Base-by-base conservation (phyloP, 2,329 filamentous ascomycete species). In the Clonostachys solani region DNA sequence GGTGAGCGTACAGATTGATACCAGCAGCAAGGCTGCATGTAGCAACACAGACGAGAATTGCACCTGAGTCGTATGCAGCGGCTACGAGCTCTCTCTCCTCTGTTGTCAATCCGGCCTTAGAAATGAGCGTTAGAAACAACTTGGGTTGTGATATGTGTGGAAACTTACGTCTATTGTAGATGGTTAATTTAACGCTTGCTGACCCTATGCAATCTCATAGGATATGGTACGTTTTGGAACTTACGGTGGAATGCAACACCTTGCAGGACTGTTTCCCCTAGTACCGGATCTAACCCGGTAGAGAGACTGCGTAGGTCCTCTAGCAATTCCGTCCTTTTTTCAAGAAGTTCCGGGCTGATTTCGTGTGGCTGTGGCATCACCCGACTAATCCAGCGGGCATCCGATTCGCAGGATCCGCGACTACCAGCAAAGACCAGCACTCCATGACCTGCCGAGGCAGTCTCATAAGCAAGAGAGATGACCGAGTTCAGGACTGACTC, bases 21-120 rank as follows among this genome's bases (percentile, higher is more conserved):
- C 87, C 87, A 13, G 87, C 87, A n/a, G 87, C 87, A 48, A 92
- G 74, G 59, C 86, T 89, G 56, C 86, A 90, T 2, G 87, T 92
- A 36, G 87, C 87, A 15, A 89, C 81, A 45, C 89, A 83, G 1
- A 89, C 80, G 54, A 85, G 84, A 16, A 91, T 60, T 6, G 78
- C 70, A 1, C 87, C 86, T 37, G 69, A 63, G 58, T 91, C 87
- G 53, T 89, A 91, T 12, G 86, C 86, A 35, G 74, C 75, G 3
- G 86, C 82, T 46, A 91, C 77, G 8, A 90, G 66, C 43, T 89
- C 86, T 43, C 87, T 77, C 60, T 92, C 87, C 64, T 92, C 87
- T 1, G 78, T 83, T 0, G 87, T 91, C 56, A 92, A 73, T 12
- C 83, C 83, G 42, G 83, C 83, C 69, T 83, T 51, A 16, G 12